These are phyloP conservation scores for Peterozyma toletana DNA, from an alignment of 805 yeast genomes.

Conservation along the genomic window DNA sequence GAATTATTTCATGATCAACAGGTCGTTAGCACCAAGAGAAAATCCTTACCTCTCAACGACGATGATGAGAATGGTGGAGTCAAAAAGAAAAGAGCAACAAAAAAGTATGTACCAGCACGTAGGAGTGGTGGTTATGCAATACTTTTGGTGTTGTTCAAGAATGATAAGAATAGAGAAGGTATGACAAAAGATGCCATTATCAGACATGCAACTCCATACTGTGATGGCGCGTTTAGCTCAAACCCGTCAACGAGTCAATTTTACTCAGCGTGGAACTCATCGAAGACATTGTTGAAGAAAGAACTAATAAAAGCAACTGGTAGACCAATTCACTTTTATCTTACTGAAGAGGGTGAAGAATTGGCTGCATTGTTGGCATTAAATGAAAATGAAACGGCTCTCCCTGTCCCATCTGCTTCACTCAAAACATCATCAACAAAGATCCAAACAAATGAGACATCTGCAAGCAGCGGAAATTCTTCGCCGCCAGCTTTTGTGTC, in stretches of 20 bases:
- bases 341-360: slow-evolving; percentile 65
- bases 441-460: slow-evolving; percentile 1
- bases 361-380: slow-evolving; percentile 37
- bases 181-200: slow-evolving; percentile 55
- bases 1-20: neutral
- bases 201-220: slow-evolving; percentile 43
- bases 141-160: slow-evolving; percentile 46
- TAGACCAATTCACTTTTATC: slow-evolving; percentile 48
- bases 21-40: slow-evolving; percentile 14
- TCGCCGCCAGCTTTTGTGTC: neutral
- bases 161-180: slow-evolving; percentile 46
- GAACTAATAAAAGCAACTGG: slow-evolving; percentile 52
- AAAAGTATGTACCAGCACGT: slow-evolving; percentile 60
- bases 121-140: slow-evolving; percentile 86
- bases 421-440: slow-evolving; percentile 5
- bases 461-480: neutral
- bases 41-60: slow-evolving; percentile 2
- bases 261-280: slow-evolving; percentile 71
- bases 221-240: slow-evolving; percentile 48
- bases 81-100: slow-evolving; percentile 15
- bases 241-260: slow-evolving; percentile 57
- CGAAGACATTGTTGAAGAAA: slow-evolving; percentile 54
- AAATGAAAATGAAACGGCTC: slow-evolving; percentile 1
- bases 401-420: slow-evolving; percentile 7
- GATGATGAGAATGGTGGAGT: slow-evolving; percentile 1